Evolutionary conservation across 164 flowering plant genomes (phyloP), one percentile per base, ranked within the genome.

Genomic region (Liquidambar formosana): DNA sequence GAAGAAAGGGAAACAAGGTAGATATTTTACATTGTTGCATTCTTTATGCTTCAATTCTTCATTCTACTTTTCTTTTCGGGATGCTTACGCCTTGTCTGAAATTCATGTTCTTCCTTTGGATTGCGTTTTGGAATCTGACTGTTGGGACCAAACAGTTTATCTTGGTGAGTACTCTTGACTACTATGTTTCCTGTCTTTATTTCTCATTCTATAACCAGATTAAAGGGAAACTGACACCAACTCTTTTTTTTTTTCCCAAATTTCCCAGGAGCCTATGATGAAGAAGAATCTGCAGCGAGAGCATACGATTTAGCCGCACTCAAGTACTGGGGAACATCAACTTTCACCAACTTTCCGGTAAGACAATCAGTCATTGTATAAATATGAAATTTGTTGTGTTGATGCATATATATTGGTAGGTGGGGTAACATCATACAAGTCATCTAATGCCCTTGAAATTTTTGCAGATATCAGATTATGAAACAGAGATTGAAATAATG

Each of bases 1-100:
- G 72, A 85, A 85, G 79, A 85, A 85, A 69, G 87, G 89, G 5
- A 83, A 81, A 75, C 87, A 85, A 83, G 86, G 83, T 85, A 59
- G 41, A 38, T 14, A 38, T 19, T 44, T 68, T 1, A 22, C 22
- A 26, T 22, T 56, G 15, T 56, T 56, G 5, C 1, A 21, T 56
- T 25, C 26, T 22, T 56, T 22, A n/a, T 56, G 16, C 41, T 33
- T 33, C 41, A 2, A 33, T 8, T 56, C 22, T 27, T 56, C n/a
- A n/a, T n/a, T 56, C 15, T 56, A 22, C 14, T 10, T 56, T 56
- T 25, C 26, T 10, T 56, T 22, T 56, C 16, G 16, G 59, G 13
- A 56, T 9, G 16, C 26, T 14, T 22, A 22, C 5, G 16, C 11
- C 27, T 5, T 56, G 59, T 33, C 41, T 33, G 41, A 33, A 2